phyloP scores from a whole-genome alignment of 106 monocot genomes.

The Narthecium ossifragum region DNA sequence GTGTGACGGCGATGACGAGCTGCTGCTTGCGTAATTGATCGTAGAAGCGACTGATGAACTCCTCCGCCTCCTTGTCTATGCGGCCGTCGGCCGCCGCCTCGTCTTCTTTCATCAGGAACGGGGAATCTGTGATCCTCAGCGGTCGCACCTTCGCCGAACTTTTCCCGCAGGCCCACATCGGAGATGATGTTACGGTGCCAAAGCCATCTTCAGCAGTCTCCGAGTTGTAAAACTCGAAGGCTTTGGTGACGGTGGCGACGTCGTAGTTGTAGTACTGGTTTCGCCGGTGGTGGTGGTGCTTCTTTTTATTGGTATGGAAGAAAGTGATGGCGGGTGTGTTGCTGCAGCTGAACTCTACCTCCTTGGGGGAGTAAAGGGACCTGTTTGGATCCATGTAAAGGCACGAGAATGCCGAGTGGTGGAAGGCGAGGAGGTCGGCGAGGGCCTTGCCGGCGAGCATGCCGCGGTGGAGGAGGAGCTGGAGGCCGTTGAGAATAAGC shows the following conservation, averaged over 20 bases:
- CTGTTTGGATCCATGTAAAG: slow-evolving; percentile 29
- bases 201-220: not conserved
- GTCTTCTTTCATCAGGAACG: slow-evolving; percentile 27
- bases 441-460: slow-evolving; percentile 29
- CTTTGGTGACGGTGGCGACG: slow-evolving; percentile 18
- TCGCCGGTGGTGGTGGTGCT: slow-evolving; percentile 4
- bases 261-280: slow-evolving; percentile 1
- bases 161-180: slow-evolving; percentile 7
- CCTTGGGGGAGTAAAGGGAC: slow-evolving; percentile 48
- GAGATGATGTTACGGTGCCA: slow-evolving; percentile 7
- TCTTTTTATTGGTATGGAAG: not conserved
- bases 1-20: not conserved
- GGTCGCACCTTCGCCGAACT: slow-evolving; percentile 14
- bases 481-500: slow-evolving; percentile 14
- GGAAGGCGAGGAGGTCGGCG: slow-evolving; percentile 6
- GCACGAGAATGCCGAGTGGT: slow-evolving; percentile 13
- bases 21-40: slow-evolving; percentile 56
- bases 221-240: slow-evolving; percentile 15
- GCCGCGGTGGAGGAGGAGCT: slow-evolving; percentile 24
- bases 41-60: slow-evolving; percentile 63
- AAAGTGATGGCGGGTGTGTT: slow-evolving; percentile 38
- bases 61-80: slow-evolving; percentile 42
- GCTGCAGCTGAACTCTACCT: slow-evolving; percentile 77
- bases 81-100: slow-evolving; percentile 7
- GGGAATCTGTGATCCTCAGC: slow-evolving; percentile 50